A percentile compares a stretch with the other conserved stretches of the same genome.
Evolutionary conservation across 1,139 yeast genomes (phyloP).

Genomic region (Yamadazyma mexicana): DNA sequence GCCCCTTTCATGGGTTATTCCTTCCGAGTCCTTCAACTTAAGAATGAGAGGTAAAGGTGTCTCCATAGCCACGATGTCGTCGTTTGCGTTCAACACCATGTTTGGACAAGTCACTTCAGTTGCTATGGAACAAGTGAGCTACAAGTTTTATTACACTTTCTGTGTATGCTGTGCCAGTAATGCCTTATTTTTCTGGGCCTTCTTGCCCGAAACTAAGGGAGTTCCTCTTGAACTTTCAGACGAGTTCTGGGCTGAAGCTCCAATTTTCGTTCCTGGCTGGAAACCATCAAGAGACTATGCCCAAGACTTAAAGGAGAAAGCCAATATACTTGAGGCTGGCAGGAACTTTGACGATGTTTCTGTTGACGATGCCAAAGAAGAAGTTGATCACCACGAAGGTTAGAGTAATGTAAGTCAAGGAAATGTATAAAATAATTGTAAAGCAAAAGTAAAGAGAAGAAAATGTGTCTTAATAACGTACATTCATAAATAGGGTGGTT

Average conservation of each 20-base stretch:
- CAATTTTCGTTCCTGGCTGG: conserved; percentile 21
- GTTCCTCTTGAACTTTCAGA: conserved; percentile 26
- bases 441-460: neutral
- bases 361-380: conserved; percentile 15
- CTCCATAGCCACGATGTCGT: conserved; percentile 29
- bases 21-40: conserved; percentile 24
- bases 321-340: conserved; percentile 13
- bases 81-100: conserved; percentile 34
- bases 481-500: neutral
- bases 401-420: neutral
- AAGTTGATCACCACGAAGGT: conserved; percentile 14
- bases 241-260: conserved; percentile 23
- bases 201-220: conserved; percentile 26
- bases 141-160: conserved; percentile 15
- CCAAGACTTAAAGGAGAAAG: conserved; percentile 18
- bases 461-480: neutral
- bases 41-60: conserved; percentile 30
- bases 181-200: conserved; percentile 26
- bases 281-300: conserved; percentile 15
- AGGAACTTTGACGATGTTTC: conserved; percentile 13
- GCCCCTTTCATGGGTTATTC: conserved; percentile 32
- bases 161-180: conserved; percentile 25
- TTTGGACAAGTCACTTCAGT: conserved; percentile 35
- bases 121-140: conserved; percentile 25
- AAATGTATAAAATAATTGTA: neutral